Evolutionary conservation across 495 filamentous ascomycete genomes (phyloP), one percentile per base, ranked within the genome.

Genomic region (Penicillium simplicissimum): DNA sequence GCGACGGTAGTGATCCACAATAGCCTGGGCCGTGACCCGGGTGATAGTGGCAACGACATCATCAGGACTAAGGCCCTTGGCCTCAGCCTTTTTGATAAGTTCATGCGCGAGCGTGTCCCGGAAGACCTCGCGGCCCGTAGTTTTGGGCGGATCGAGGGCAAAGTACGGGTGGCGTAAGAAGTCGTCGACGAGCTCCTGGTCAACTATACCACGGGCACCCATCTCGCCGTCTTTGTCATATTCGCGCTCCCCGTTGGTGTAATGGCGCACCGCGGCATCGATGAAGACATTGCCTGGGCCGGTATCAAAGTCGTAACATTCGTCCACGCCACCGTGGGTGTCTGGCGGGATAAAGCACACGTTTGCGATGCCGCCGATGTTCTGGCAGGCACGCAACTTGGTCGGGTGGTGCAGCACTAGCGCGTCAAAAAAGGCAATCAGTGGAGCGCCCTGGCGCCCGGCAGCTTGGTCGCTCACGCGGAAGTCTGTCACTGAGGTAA

Each of bases 311-410:
- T 85, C 82, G 63, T 78, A 82, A 51, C 73, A 77, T 47, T 71
- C 75, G 19, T 80, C 73, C 15, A 81, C 67, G 21, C 79, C 76
- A 17, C 80, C 80, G 34, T 81, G 70, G 9, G 57, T 74, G 42
- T 85, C 82, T 0, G 85, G 79, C 3, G 82, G 82, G 21, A 86
- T 83, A 65, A 86, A 85, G 71, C 81, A 85, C 28, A 86, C 80
- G 62, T 86, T 86, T 38, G 79, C 82, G 42, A 86, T 85, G 8
- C 83, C 82, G 56, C 84, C 82, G 60, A 85, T 85, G 64, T 87
- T 87, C 69, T 86, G 83, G 64, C 82, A 85, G 10, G 78, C 79
- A 48, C 82, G 80, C 4, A 81, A 61, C 65, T 84, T 85, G 13
- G 77, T 84, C 8, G 82, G 83, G 55, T 86, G 82, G 51, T 83